phyloP scores from a whole-genome alignment of 2,329 filamentous ascomycete species.

The Aspergillus novoparasiticus region DNA sequence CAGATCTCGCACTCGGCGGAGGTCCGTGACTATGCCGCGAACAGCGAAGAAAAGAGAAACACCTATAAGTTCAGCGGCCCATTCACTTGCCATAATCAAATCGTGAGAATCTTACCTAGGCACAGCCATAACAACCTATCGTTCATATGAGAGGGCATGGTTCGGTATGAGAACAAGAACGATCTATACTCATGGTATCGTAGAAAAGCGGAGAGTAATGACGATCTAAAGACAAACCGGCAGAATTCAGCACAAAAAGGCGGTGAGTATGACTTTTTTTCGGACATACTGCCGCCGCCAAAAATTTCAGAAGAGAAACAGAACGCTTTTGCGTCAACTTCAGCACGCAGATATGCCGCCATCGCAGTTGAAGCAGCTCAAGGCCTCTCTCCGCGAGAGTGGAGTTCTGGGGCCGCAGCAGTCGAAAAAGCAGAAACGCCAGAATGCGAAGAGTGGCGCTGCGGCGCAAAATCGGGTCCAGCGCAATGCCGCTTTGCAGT shows the following conservation, averaged over 20 bases:
- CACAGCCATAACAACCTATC: conserved; percentile 44
- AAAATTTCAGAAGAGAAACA: conserved; percentile 31
- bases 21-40: conserved; percentile 59
- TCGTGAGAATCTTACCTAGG: conserved; percentile 30
- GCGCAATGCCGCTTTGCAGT: conserved; percentile 74
- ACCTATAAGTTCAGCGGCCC: conserved; percentile 27
- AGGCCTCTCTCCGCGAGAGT: conserved; percentile 84
- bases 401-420: conserved; percentile 89
- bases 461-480: conserved; percentile 74
- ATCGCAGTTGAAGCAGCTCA: conserved; percentile 94
- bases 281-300: conserved; percentile 18
- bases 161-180: conserved; percentile 14
- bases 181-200: not conserved
- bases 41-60: conserved; percentile 52
- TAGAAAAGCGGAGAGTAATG: conserved; percentile 14
- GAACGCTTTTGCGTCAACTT: conserved; percentile 17
- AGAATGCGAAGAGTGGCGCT: conserved; percentile 67
- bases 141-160: conserved; percentile 38
- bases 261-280: conserved; percentile 40
- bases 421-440: conserved; percentile 91
- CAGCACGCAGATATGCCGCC: conserved; percentile 70
- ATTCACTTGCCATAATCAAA: not conserved
- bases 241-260: conserved; percentile 33
- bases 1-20: conserved; percentile 41
- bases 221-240: conserved; percentile 27